Base-by-base conservation (phyloP, 2,329 filamentous ascomycete genomes). In the Leptographium radiaticola region DNA sequence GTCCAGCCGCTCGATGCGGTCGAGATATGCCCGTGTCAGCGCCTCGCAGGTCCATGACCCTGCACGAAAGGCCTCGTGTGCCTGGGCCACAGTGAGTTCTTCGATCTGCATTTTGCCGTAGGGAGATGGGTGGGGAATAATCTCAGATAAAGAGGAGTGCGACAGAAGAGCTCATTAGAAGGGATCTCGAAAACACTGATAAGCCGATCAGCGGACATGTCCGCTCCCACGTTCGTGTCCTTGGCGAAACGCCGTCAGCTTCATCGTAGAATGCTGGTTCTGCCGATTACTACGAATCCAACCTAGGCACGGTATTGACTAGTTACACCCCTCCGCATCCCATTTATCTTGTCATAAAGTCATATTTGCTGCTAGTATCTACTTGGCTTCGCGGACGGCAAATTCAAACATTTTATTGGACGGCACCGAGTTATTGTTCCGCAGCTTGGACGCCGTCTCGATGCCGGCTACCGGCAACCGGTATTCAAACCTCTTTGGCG, bases 391-490 rank as follows among this genome's bases (percentile, higher is more conserved):
- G n/a, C 64, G 56, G 12, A 64, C 42, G 2, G 33, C 49, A 43
- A 57, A 70, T 9, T 51, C 58, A 33, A 73, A 74, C 78, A 87
- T 79, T 54, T 58, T 61, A 62, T 87, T 87, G 61, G 62, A 81
- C 62, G 54, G 67, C 65, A 67, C 72, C 64, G 68, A 75, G 66
- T 67, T 79, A 68, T 66, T 70, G 64, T 71, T 80, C 62, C 55
- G 67, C 67, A 65, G 70, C 69, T 69, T 76, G 53, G 51, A 70
- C 56, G 62, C 75, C 58, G 73, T 75, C 59, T 84, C 78, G 0
- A 66, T 65, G 0, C 82, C 83, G 0, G 74, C 75, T 0, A 77
- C 76, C 0, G 83, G 83, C n/a, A 86, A 67, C 2, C 70, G 70
- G 51, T 83, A 82, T 63, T 86, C 81, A 25, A 69, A 65, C 36